phyloP scores from a whole-genome alignment of 805 yeast genomes.

The Ogataea allantospora region DNA sequence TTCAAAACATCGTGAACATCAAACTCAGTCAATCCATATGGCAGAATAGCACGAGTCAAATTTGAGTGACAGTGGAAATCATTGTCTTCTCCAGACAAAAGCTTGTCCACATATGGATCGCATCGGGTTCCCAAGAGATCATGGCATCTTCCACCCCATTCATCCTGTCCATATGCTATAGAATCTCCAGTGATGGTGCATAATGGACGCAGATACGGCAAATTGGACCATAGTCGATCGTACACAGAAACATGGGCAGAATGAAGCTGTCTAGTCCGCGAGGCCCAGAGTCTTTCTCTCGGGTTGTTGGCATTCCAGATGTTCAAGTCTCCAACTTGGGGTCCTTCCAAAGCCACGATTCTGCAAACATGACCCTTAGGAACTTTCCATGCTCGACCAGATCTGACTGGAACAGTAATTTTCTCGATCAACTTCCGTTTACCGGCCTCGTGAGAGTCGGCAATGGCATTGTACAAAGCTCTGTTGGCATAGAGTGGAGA shows the following conservation, averaged over 20 bases:
- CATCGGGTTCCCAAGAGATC: constrained; percentile 68
- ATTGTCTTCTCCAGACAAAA: constrained; percentile 61
- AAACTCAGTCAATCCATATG: constrained; percentile 59
- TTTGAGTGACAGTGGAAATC: constrained; percentile 70
- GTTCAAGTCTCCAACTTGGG: constrained; percentile 70
- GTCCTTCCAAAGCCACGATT: constrained; percentile 63
- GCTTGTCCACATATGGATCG: constrained; percentile 65
- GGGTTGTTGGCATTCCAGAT: constrained; percentile 62
- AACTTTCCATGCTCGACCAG: constrained; percentile 63
- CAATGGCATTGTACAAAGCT: constrained; percentile 44
- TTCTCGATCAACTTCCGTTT: constrained; percentile 42
- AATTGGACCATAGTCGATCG: constrained; percentile 63
- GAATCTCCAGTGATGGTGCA: constrained; percentile 64
- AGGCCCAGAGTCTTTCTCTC: constrained; percentile 67
- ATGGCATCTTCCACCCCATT: constrained; percentile 65
- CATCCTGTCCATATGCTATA: constrained; percentile 55
- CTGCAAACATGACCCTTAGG: constrained; percentile 60
- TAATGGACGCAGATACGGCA: constrained; percentile 64
- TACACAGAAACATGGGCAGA: constrained; percentile 59
- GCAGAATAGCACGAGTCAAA: constrained; percentile 55
- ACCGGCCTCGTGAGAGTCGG: constrained; percentile 34
- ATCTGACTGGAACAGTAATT: constrained; percentile 49
- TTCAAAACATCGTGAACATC: constrained; percentile 70
- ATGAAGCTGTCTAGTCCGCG: constrained; percentile 65
- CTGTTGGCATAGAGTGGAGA: constrained; percentile 52